phyloP scores from a whole-genome alignment of 305 asterid species.

The Fraxinus xanthoxyloides region DNA sequence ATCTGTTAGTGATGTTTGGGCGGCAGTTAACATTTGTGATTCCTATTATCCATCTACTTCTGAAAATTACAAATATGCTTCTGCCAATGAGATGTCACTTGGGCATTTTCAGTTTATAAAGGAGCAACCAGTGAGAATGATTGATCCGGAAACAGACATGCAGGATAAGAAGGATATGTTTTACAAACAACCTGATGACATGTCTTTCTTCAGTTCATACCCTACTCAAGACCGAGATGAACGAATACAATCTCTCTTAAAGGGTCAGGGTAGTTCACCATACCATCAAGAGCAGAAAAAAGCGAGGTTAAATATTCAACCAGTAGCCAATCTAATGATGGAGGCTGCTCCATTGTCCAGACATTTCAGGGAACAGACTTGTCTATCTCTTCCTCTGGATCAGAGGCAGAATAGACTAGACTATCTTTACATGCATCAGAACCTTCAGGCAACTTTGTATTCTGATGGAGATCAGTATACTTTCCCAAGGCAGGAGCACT shows the following conservation, averaged over 20 bases:
- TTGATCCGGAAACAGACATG: constrained; percentile 36
- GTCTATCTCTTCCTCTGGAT: constrained; percentile 48
- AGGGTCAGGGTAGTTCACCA: constrained; percentile 45
- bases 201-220: constrained; percentile 43
- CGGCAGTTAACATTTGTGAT: constrained; percentile 48
- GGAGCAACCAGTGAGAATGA: constrained; percentile 45
- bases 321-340: constrained; percentile 43
- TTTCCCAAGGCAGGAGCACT: constrained; percentile 45
- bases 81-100: constrained; percentile 52
- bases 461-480: constrained; percentile 49
- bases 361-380: constrained; percentile 50
- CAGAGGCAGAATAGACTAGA: constrained; percentile 58
- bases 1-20: constrained; percentile 57
- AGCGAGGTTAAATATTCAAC: constrained; percentile 47
- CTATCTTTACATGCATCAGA: constrained; percentile 51
- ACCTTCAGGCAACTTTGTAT: constrained; percentile 45
- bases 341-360: constrained; percentile 54
- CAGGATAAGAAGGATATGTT: constrained; percentile 40
- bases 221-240: constrained; percentile 54
- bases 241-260: constrained; percentile 54
- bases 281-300: constrained; percentile 58
- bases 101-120: constrained; percentile 51
- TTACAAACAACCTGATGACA: constrained; percentile 39
- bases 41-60: constrained; percentile 49
- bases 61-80: constrained; percentile 45